phyloP scores from a whole-genome alignment of 2,329 filamentous ascomycete genomes.

The Alternaria postmessia region DNA sequence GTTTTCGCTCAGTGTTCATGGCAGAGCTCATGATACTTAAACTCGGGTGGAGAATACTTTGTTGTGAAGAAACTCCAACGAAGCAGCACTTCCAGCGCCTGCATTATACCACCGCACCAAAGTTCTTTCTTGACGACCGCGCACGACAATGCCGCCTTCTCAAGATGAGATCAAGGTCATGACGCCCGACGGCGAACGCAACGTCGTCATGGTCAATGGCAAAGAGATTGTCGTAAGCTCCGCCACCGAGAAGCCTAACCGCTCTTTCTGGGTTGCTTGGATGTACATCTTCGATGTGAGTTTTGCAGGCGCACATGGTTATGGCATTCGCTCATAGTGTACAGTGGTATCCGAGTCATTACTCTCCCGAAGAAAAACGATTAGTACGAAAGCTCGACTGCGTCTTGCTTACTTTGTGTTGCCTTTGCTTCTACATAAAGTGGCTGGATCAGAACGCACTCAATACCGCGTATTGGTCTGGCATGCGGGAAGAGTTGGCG shows the following conservation, averaged over 20 bases:
- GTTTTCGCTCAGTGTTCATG: background rate
- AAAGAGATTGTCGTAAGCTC: constrained; percentile 29
- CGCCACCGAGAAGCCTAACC: constrained; percentile 25
- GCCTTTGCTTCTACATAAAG: constrained; percentile 35
- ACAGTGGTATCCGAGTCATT: constrained; percentile 32
- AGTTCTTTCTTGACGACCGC: background rate
- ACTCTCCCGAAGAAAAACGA: constrained; percentile 29
- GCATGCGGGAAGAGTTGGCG: constrained; percentile 30
- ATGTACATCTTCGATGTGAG: constrained; percentile 30
- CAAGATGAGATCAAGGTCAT: background rate
- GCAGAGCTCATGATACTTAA: background rate
- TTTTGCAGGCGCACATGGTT: background rate
- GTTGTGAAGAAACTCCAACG: background rate
- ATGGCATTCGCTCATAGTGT: background rate
- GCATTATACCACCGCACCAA: background rate
- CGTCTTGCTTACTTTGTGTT: constrained; percentile 29
- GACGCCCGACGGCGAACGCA: background rate
- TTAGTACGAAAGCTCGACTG: constrained; percentile 30
- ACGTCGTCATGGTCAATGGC: constrained; percentile 22
- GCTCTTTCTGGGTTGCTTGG: constrained; percentile 28
- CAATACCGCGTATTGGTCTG: constrained; percentile 30
- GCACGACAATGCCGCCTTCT: background rate
- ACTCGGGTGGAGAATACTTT: background rate
- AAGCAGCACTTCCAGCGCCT: background rate
- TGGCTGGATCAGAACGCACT: constrained; percentile 34